phyloP scores from a whole-genome alignment of 108 stramenopile species.

The Discostella stelligeroides region DNA sequence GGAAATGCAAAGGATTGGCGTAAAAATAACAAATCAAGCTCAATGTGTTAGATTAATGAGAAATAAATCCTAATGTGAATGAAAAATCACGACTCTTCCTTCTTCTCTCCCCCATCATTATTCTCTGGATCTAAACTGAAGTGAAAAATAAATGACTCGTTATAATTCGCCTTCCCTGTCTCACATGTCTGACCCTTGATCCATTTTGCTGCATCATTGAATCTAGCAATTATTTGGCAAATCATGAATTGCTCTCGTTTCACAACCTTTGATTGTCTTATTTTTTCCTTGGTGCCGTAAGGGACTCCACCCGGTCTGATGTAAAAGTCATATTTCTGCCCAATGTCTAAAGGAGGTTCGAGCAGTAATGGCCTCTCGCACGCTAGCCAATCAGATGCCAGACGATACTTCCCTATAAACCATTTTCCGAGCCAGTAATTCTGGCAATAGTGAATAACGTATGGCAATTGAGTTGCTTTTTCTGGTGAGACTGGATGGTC shows the following conservation, averaged over 20 bases:
- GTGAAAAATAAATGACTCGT: constrained; percentile 67
- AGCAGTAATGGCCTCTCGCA: constrained; percentile 71
- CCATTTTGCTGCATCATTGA: constrained; percentile 78
- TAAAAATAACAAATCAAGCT: too few species aligned
- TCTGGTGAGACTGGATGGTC: constrained; percentile 40
- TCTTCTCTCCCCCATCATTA: constrained; percentile 49
- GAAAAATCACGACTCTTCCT: constrained; percentile 33
- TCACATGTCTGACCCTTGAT: constrained; percentile 79
- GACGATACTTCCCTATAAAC: constrained; percentile 77
- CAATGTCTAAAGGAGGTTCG: constrained; percentile 67
- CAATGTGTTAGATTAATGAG: too few species aligned
- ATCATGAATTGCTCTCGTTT: constrained; percentile 75
- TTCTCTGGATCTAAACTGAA: constrained; percentile 49
- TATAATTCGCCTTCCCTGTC: constrained; percentile 58
- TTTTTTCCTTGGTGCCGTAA: constrained; percentile 33
- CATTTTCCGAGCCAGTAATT: constrained; percentile 58
- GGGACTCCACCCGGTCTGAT: constrained; percentile 54
- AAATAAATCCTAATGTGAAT: too few species aligned
- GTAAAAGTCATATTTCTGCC: constrained; percentile 51
- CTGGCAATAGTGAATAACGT: constrained; percentile 66
- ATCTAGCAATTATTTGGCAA: constrained; percentile 64
- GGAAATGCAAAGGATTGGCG: too few species aligned
- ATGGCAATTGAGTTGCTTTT: constrained; percentile 43
- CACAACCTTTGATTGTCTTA: constrained; percentile 37
- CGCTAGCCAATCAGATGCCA: constrained; percentile 65